phyloP scores from a whole-genome alignment of 306 rosid species.

The Sophora flavescens region DNA sequence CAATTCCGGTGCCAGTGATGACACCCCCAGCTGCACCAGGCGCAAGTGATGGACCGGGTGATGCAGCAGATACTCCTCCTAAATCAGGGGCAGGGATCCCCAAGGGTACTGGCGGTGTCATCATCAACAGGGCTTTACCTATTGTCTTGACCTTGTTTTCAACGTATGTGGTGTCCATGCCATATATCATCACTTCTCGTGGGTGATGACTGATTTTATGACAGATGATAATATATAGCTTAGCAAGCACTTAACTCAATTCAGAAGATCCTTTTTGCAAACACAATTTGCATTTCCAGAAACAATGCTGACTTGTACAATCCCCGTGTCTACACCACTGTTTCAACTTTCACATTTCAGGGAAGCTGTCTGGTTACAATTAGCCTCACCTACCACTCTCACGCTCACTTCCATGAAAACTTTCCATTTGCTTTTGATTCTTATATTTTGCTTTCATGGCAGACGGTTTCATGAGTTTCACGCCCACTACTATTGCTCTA shows the following conservation, averaged over 20 bases:
- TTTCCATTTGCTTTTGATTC: background rate
- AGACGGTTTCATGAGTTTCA: background rate
- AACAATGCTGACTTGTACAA: background rate
- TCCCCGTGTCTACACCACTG: background rate
- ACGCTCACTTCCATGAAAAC: background rate
- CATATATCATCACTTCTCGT: no score
- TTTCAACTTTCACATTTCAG: no score
- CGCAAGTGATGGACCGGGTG: background rate
- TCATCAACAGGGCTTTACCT: conserved; percentile 1
- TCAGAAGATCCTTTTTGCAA: background rate
- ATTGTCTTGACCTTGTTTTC: conserved; percentile 16
- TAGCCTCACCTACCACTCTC: no score
- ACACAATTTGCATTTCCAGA: background rate
- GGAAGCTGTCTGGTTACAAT: no score
- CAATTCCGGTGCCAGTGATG: background rate
- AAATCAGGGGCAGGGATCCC: conserved; percentile 38
- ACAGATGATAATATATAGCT: no score
- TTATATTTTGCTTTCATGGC: background rate
- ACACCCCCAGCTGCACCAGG: background rate
- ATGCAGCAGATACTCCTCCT: background rate
- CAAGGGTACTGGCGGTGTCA: background rate
- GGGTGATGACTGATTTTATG: no score
- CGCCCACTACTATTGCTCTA: background rate
- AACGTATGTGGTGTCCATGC: no score
- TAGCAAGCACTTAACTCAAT: no score